These are phyloP conservation scores for Pharnaceum exiguum DNA, from an alignment of 148 eudicot species.

Conservation along the genomic window DNA sequence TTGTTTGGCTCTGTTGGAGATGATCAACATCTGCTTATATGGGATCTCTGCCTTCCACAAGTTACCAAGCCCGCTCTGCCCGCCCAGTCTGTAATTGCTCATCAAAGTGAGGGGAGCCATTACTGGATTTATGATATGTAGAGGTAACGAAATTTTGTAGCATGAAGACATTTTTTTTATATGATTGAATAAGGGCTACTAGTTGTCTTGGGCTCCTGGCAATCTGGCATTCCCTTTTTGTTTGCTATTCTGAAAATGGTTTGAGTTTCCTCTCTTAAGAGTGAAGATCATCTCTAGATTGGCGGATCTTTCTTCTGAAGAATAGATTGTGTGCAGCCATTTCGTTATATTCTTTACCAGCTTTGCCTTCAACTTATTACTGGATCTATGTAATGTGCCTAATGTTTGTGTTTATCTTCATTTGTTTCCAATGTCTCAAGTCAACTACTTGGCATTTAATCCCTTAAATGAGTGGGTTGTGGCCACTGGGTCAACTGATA, in stretches of 20 bases:
- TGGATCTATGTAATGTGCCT: neutral
- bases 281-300: neutral
- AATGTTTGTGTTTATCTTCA: neutral
- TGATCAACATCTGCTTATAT: slow-evolving; percentile 59
- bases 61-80: slow-evolving; percentile 81
- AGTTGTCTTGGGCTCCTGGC: too few relatives aligned
- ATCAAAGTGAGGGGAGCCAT: slow-evolving; percentile 68
- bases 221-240: too few relatives aligned
- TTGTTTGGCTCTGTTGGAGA: slow-evolving; percentile 85
- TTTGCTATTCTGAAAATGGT: too few relatives aligned
- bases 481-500: slow-evolving; percentile 76
- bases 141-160: neutral
- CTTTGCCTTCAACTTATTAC: neutral
- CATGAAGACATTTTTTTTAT: neutral
- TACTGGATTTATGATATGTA: neutral
- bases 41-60: slow-evolving; percentile 78
- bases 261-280: neutral
- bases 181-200: too few relatives aligned
- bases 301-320: neutral
- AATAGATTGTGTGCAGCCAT: neutral
- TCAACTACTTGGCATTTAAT: slow-evolving; percentile 78
- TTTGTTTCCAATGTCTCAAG: slow-evolving; percentile 29
- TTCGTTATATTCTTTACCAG: neutral
- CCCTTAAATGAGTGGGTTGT: slow-evolving; percentile 78
- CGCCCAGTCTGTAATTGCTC: slow-evolving; percentile 76